phyloP scores from a whole-genome alignment of 495 filamentous ascomycete species.

The Schizothecium vesticola region DNA sequence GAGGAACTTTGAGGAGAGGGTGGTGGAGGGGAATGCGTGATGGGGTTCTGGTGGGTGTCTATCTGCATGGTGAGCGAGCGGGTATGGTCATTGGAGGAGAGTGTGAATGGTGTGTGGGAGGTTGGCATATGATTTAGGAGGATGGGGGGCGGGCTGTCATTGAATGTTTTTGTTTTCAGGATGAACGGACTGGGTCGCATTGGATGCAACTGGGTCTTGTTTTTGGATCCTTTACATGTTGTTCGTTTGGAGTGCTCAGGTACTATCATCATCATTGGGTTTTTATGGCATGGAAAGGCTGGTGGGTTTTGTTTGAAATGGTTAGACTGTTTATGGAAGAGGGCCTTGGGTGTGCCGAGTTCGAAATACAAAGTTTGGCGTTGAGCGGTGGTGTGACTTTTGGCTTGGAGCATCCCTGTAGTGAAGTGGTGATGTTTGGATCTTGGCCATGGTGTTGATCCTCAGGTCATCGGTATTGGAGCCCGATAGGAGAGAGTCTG shows the following conservation, averaged over 20 bases:
- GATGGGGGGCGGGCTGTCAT: too few relatives aligned
- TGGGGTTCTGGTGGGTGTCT: background rate
- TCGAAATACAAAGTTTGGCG: background rate
- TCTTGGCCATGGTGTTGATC: background rate
- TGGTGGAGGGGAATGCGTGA: background rate
- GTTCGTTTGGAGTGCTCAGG: background rate
- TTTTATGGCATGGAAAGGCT: background rate
- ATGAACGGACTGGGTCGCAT: background rate
- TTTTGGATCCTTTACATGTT: background rate
- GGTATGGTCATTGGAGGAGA: background rate
- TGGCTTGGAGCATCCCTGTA: background rate
- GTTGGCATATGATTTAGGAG: too few relatives aligned
- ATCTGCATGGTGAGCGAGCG: background rate
- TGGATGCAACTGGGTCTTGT: background rate
- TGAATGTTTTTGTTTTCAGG: background rate
- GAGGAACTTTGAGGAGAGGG: conserved; percentile 13
- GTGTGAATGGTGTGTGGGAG: background rate
- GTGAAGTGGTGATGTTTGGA: background rate
- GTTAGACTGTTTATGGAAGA: background rate
- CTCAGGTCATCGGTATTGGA: background rate
- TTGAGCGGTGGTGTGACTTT: background rate
- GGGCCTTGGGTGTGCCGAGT: background rate
- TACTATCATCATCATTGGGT: background rate
- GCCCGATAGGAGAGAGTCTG: background rate
- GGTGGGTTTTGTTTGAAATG: background rate